A percentile compares a stretch with the other conserved stretches of the same genome.
These are phyloP conservation scores for Uronychia setigera DNA, from an alignment of 73 alveolate genomes.

Conservation along the genomic window DNA sequence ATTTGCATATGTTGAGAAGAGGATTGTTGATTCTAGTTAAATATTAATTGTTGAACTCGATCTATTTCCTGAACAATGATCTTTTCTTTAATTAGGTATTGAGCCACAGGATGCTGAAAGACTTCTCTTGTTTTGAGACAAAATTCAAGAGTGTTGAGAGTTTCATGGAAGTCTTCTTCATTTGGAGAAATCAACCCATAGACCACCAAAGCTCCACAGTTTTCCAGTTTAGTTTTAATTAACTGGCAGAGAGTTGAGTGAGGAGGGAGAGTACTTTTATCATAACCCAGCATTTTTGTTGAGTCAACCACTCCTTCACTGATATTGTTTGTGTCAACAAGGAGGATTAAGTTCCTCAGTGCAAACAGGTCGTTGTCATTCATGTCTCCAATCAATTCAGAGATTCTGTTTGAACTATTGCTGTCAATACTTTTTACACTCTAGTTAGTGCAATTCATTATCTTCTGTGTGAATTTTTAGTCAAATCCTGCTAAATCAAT, in stretches of 20 bases:
- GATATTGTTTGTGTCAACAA: background rate
- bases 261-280: background rate
- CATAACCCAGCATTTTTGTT: background rate
- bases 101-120: background rate
- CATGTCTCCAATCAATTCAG: background rate
- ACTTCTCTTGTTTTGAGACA: background rate
- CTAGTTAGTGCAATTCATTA: background rate
- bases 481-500: background rate
- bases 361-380: background rate
- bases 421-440: background rate
- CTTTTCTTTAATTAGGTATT: background rate
- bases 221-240: background rate
- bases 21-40: no score
- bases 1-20: no score
- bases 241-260: background rate
- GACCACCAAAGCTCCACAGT: background rate
- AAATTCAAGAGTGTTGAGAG: background rate
- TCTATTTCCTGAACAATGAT: background rate
- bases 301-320: background rate
- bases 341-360: background rate
- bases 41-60: background rate
- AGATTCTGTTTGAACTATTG: background rate
- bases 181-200: background rate
- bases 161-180: background rate
- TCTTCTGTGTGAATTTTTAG: background rate